Percentiles rank a stretch among this genome's conserved stretches.
phyloP scores from a whole-genome alignment of 371 early-diverging fungal genomes.

The Mucor lusitanicus region DNA sequence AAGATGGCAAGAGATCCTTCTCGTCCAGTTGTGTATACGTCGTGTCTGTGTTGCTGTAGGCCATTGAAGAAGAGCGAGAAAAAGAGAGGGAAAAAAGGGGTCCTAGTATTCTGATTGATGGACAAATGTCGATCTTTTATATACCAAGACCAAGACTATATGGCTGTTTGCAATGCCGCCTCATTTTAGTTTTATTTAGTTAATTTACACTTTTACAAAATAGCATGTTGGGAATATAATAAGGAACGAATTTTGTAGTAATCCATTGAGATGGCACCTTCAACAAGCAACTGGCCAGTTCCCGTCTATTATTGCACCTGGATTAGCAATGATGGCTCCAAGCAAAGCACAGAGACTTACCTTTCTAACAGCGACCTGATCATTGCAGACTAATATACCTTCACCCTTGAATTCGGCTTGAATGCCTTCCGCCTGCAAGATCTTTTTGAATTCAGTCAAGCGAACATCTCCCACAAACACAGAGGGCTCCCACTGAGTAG shows the following conservation, averaged over 20 bases:
- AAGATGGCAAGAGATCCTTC: background rate
- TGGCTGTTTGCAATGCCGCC: background rate
- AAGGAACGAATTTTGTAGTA: conserved; percentile 65
- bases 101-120: background rate
- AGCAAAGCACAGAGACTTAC: conserved; percentile 14
- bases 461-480: conserved; percentile 87
- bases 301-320: conserved; percentile 47
- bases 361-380: conserved; percentile 74
- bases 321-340: too few species aligned
- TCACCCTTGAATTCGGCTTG: conserved; percentile 82
- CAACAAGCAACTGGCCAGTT: conserved; percentile 58
- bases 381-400: conserved; percentile 85
- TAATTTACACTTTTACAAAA: conserved; percentile 39
- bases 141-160: background rate
- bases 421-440: conserved; percentile 75
- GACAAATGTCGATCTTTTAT: background rate
- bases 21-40: background rate
- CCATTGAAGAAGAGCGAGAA: background rate
- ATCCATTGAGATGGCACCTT: conserved; percentile 59
- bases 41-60: background rate
- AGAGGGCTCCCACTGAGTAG: conserved; percentile 57
- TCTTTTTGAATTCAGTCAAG: conserved; percentile 77
- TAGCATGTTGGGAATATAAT: conserved; percentile 66
- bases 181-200: background rate
- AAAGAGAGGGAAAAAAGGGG: background rate